These are phyloP conservation scores for Blastobotrys serpentis DNA, from an alignment of 1,139 yeast species.

Conservation along the genomic window DNA sequence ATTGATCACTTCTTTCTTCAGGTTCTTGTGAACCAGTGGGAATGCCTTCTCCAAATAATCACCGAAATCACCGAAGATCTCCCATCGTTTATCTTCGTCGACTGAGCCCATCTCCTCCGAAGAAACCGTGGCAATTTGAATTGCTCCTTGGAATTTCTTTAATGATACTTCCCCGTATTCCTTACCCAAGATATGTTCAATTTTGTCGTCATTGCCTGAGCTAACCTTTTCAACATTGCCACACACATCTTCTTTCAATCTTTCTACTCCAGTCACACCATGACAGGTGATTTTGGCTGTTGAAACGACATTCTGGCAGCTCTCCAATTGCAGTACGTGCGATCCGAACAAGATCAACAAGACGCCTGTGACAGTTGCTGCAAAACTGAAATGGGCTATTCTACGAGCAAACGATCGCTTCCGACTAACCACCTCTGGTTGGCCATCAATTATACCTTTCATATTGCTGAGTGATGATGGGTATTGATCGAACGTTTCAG, in stretches of 20 bases:
- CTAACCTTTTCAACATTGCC: constrained; percentile 4
- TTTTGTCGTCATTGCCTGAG: neutral
- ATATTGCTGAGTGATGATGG: too few relatives aligned
- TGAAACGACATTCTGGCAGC: neutral
- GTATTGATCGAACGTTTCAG: too few relatives aligned
- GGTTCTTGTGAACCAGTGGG: constrained; percentile 53
- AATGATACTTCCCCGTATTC: constrained; percentile 39
- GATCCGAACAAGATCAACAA: neutral
- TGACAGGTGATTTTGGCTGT: constrained; percentile 1
- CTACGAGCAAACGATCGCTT: neutral
- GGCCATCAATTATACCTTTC: neutral
- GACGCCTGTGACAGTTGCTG: neutral
- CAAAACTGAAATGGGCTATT: neutral
- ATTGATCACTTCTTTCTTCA: constrained; percentile 58
- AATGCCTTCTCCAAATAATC: constrained; percentile 54
- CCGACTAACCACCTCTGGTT: neutral
- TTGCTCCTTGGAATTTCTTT: constrained; percentile 51
- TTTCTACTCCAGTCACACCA: neutral
- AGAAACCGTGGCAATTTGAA: constrained; percentile 61
- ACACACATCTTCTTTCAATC: constrained; percentile 1
- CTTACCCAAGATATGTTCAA: constrained; percentile 4
- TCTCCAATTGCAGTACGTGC: neutral
- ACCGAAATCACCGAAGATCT: constrained; percentile 53
- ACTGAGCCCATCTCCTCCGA: constrained; percentile 55
- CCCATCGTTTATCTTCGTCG: constrained; percentile 40